Evolutionary conservation across 805 yeast species (phyloP), one percentile per base, ranked within the genome.

Genomic region (Barnettozyma vustinii): DNA sequence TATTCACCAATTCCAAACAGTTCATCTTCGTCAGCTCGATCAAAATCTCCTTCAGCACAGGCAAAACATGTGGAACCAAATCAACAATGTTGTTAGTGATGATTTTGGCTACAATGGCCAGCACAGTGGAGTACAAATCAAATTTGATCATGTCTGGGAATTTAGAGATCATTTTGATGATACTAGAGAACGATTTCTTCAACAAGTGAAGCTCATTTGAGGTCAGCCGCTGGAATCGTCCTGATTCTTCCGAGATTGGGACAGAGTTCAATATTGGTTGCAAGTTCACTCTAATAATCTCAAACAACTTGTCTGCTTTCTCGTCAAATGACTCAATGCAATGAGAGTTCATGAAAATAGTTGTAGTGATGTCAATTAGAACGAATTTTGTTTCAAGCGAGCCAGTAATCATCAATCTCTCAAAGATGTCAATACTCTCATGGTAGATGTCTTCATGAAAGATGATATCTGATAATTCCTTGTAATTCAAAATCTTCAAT

Each of bases 281-380:
- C 69, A 86, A 72, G 16, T 79, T 76, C 6, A 90, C 75, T 53
- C 96, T 73, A 44, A 90, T 66, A 23, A 91, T 70, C 61, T 92
- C 97, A 63, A 92, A 88, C 40, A 89, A 67, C 58, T 87, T 88
- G 56, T 88, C 96, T 47, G 87, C 83, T 45, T 81, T 83, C 26
- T 71, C 66, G 32, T 75, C 68, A 48, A 80, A 69, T 35, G 69
- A 73, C 9, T 75, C 79, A 23, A 20, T 16, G 1, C 67, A 64
- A 1, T 63, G 52, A 4, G 54, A 56, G 16, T 64, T 62, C 36
- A 72, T 61, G 46, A 84, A 82, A 23, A 85, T 68, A 44, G 74
- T 76, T 26, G 76, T 67, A 16, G 84, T 79, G 25, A 87, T 76
- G n/a, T 79, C 80, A 26, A 81, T 66, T 9, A 83, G 61, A 0